A percentile compares a stretch with the other conserved stretches of the same genome.
These are phyloP conservation scores for Trichoderma afroharzianum DNA, from an alignment of 2,329 filamentous ascomycete species.

Conservation along the genomic window DNA sequence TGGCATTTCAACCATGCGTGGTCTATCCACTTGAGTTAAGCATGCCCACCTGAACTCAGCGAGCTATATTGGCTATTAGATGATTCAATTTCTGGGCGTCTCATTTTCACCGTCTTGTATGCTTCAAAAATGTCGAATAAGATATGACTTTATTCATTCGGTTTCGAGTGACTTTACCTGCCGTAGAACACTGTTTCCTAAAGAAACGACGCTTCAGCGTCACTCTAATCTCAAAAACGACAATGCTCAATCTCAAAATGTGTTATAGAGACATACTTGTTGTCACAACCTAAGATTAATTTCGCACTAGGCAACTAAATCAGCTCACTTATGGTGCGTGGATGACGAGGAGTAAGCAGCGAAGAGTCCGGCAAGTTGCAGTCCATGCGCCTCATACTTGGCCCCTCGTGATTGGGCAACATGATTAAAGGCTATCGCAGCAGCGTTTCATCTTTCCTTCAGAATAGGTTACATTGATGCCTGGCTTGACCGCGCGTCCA, in stretches of 20 bases:
- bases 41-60: background rate
- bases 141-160: no score
- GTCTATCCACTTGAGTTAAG: background rate
- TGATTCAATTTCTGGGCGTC: no score
- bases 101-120: no score
- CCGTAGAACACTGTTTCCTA: no score
- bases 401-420: background rate
- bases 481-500: background rate
- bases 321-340: background rate
- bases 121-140: no score
- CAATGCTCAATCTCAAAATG: background rate
- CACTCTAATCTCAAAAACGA: background rate
- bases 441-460: background rate
- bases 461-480: background rate
- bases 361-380: background rate
- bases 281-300: background rate
- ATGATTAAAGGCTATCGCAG: background rate
- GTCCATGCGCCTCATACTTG: background rate
- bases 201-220: background rate
- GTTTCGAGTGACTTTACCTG: no score
- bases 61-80: background rate
- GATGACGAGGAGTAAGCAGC: background rate
- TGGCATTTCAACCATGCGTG: background rate
- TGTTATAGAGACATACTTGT: background rate
- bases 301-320: background rate